Evolutionary conservation across 371 early-diverging fungal genomes (phyloP), one percentile per base, ranked within the genome.

Genomic region (Amoeboradix gromovi): DNA sequence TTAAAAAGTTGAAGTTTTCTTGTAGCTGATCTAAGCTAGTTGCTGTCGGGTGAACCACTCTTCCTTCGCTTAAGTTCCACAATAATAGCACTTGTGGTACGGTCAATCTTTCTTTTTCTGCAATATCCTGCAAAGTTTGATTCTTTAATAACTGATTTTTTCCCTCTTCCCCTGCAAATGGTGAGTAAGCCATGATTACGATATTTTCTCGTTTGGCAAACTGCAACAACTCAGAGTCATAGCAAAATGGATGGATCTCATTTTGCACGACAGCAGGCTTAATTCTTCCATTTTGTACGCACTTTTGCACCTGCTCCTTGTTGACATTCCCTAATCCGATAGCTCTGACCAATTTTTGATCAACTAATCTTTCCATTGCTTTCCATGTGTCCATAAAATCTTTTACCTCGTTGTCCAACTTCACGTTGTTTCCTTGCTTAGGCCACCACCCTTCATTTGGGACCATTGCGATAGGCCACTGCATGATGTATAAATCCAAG

Each of bases 311-410:
- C 74, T 90, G 89, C 0, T 68, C 17, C 17, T 75, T 71, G 1
- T 83, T 83, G 74, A 84, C 91, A 76, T 93, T 93, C 70, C 84
- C 81, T 48, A 92, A 86, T 1, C 94, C 94, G 70, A 93, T 91
- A 0, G 81, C 77, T 1, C 81, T 78, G 17, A 85, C 74, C 30
- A 75, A 76, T 1, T 80, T 81, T 30, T 77, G 80, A 29, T 69
- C 70, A 69, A 85, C 79, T 17, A 83, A 74, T 27, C 75, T 73
- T 78, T 90, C 90, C 86, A 92, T 84, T 30, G 83, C 85, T 71
- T 76, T 78, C 87, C 87, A 90, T 0, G 88, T 81, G 65, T 81
- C 79, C 27, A 70, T 31, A 29, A 67, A 17, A 66, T 75, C 72
- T 69, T 71, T 73, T 27, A 67, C 31, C 30, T 70, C 72, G 0